These are phyloP conservation scores for Lagenidium giganteum DNA, from an alignment of 352 stramenopile genomes.

Conservation along the genomic window DNA sequence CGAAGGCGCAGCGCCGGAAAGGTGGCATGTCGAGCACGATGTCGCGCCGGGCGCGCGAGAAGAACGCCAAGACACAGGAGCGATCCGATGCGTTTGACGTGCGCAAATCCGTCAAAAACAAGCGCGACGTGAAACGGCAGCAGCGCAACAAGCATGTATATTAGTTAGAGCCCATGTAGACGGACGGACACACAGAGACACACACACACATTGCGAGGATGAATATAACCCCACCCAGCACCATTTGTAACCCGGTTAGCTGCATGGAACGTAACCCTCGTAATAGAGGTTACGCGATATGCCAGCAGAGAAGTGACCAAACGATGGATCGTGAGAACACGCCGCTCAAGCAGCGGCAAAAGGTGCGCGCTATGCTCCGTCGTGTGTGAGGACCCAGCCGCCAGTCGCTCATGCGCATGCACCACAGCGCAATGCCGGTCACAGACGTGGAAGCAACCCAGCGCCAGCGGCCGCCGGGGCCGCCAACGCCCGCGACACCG, in stretches of 20 bases:
- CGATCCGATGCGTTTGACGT: constrained; percentile 23
- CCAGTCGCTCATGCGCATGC: too few species aligned
- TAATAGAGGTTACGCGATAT: too few species aligned
- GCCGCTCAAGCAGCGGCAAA: constrained; percentile 71
- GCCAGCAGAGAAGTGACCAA: too few species aligned
- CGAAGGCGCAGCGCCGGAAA: constrained; percentile 4
- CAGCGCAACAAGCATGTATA: constrained; percentile 60
- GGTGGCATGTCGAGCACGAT: constrained; percentile 11
- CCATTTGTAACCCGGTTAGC: background rate
- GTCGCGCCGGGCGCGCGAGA: constrained; percentile 40
- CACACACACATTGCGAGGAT: background rate
- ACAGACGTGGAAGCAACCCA: background rate
- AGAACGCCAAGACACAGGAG: constrained; percentile 30
- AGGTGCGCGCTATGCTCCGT: constrained; percentile 23
- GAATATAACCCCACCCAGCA: background rate
- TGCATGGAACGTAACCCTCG: background rate
- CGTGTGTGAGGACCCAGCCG: background rate
- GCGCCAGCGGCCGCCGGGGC: background rate
- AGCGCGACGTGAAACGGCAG: constrained; percentile 29
- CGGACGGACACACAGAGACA: too few species aligned
- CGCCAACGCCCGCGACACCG: constrained; percentile 1
- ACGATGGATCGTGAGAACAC: constrained; percentile 70
- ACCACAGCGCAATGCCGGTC: background rate
- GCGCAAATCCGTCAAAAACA: constrained; percentile 18
- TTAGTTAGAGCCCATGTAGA: too few species aligned